Percentiles rank a stretch among this genome's conserved stretches.
phyloP scores from a whole-genome alignment of 306 rosid genomes.

The Delonix regia region DNA sequence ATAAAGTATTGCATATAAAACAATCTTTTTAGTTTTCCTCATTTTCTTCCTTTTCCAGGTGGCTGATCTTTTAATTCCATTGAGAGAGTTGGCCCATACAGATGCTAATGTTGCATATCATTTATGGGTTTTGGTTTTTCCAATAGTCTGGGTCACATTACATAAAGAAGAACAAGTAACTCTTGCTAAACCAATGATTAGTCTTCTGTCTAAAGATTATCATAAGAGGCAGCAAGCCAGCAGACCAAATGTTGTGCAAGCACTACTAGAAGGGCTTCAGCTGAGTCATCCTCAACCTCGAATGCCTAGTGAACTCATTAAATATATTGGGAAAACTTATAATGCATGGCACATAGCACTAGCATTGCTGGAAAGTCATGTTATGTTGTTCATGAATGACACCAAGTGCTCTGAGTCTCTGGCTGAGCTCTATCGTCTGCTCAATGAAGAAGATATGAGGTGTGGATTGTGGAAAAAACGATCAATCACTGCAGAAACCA shows the following conservation, averaged over 20 bases:
- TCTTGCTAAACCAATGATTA: conserved; percentile 96
- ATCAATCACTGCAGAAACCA: conserved; percentile 87
- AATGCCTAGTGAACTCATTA: conserved; percentile 99
- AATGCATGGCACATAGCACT: conserved; percentile 99
- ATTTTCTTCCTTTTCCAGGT: conserved; percentile 57
- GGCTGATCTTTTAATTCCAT: conserved; percentile 84
- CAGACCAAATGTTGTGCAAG: conserved; percentile 99
- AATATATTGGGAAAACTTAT: conserved; percentile 94
- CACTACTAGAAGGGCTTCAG: conserved; percentile 98
- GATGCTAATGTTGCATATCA: conserved; percentile 99
- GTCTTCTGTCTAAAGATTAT: conserved; percentile 90
- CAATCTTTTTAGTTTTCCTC: conserved; percentile 9
- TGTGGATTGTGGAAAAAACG: conserved; percentile 98
- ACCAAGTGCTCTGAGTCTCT: conserved; percentile 93
- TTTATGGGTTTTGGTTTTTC: conserved; percentile 98
- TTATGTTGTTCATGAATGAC: conserved; percentile 81
- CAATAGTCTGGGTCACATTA: conserved; percentile 97
- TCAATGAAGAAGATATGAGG: conserved; percentile 98
- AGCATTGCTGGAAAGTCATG: conserved; percentile 97
- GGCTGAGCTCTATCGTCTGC: conserved; percentile 96
- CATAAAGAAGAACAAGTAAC: conserved; percentile 92
- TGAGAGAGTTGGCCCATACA: conserved; percentile 94
- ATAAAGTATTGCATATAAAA: not conserved
- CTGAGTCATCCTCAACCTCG: conserved; percentile 99
- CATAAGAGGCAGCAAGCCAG: conserved; percentile 93